phyloP scores from a whole-genome alignment of 495 filamentous ascomycete genomes.

The Penicillium herquei region DNA sequence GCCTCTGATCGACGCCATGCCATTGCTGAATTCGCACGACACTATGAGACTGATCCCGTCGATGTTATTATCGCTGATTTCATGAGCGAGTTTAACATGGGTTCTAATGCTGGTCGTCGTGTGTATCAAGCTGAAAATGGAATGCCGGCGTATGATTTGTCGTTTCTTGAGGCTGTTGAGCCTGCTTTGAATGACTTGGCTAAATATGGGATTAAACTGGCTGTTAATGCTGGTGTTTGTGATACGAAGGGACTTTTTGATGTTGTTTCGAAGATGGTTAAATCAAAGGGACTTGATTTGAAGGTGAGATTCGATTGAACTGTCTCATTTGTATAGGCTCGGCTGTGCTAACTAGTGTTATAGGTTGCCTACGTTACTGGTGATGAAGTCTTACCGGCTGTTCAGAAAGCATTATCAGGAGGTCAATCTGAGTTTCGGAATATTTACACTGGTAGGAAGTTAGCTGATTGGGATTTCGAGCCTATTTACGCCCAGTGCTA shows the following conservation, averaged over 20 bases:
- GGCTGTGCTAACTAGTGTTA: background rate
- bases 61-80: slow-evolving; percentile 59
- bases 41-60: slow-evolving; percentile 43
- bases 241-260: slow-evolving; percentile 50
- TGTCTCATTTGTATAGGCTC: background rate
- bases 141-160: slow-evolving; percentile 47
- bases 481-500: slow-evolving; percentile 56
- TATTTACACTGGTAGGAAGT: slow-evolving; percentile 48
- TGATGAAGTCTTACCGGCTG: slow-evolving; percentile 48
- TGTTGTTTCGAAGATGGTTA: slow-evolving; percentile 44
- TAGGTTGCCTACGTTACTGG: slow-evolving; percentile 50
- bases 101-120: slow-evolving; percentile 41
- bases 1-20: slow-evolving; percentile 57
- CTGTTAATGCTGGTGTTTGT: slow-evolving; percentile 57
- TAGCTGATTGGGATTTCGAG: slow-evolving; percentile 51
- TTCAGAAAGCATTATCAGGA: slow-evolving; percentile 36
- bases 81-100: slow-evolving; percentile 59
- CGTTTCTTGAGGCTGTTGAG: slow-evolving; percentile 52
- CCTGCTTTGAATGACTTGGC: slow-evolving; percentile 52
- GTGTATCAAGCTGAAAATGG: slow-evolving; percentile 24
- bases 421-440: slow-evolving; percentile 46
- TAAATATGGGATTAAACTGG: slow-evolving; percentile 52
- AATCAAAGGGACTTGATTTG: slow-evolving; percentile 40
- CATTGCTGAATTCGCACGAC: slow-evolving; percentile 50
- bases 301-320: slow-evolving; percentile 24